Conservation (phyloP, 2,329 filamentous ascomycete genomes). For the Massarina eburnea region DNA sequence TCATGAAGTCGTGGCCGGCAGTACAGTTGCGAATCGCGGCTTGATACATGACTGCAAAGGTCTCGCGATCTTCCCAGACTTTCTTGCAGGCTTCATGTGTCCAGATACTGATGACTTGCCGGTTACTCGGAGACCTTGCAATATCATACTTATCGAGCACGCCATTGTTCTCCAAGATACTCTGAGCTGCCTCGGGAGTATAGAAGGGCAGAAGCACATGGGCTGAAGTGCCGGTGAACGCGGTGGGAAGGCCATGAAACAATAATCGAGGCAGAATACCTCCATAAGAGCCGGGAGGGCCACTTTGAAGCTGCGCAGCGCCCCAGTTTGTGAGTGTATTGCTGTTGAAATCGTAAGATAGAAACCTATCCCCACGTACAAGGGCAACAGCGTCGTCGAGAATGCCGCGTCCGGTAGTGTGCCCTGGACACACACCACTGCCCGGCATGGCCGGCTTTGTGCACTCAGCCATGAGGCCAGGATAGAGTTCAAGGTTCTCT, state of each 20-base stretch:
- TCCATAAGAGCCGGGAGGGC: constrained; percentile 48
- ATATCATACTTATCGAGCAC: constrained; percentile 51
- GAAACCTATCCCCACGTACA: constrained; percentile 46
- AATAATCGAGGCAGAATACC: constrained; percentile 48
- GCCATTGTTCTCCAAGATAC: constrained; percentile 52
- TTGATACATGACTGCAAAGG: constrained; percentile 50
- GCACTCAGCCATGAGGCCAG: constrained; percentile 73
- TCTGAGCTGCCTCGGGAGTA: constrained; percentile 51
- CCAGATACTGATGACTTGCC: constrained; percentile 50
- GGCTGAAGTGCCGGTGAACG: constrained; percentile 52
- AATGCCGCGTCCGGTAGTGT: constrained; percentile 72
- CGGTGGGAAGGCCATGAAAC: constrained; percentile 51
- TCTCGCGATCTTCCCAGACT: constrained; percentile 53
- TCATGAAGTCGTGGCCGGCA: constrained; percentile 58
- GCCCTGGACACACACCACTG: constrained; percentile 67
- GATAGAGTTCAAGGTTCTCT: constrained; percentile 63
- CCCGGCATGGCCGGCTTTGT: constrained; percentile 69
- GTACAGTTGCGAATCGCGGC: constrained; percentile 66
- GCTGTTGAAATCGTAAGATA: constrained; percentile 30
- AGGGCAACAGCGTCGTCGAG: constrained; percentile 73
- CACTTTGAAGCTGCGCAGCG: constrained; percentile 45
- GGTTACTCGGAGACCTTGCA: constrained; percentile 45
- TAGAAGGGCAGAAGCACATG: constrained; percentile 56
- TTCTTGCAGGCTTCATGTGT: constrained; percentile 54
- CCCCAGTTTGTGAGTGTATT: constrained; percentile 51